A percentile compares a stretch with the other conserved stretches of the same genome.
phyloP scores from a whole-genome alignment of 805 yeast genomes.

The Kregervanrija fluxuum region DNA sequence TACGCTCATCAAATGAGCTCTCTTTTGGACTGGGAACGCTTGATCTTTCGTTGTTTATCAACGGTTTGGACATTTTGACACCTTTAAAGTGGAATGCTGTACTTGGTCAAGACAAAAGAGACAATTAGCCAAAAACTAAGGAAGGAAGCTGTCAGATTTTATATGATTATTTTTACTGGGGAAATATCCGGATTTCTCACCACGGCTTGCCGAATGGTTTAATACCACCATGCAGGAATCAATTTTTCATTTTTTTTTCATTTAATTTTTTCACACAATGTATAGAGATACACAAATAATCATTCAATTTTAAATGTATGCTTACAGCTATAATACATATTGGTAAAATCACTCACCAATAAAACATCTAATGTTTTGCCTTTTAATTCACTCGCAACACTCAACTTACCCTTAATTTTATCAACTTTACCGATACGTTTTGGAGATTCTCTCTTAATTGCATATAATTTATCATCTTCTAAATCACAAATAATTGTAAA shows the following conservation, averaged over 20 bases:
- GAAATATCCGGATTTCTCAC: too few relatives aligned
- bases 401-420: constrained; percentile 35
- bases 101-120: too few relatives aligned
- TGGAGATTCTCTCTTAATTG: constrained; percentile 75
- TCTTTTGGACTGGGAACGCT: too few relatives aligned
- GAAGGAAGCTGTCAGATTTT: too few relatives aligned
- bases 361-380: constrained; percentile 41
- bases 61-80: too few relatives aligned
- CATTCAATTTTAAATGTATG: constrained; percentile 1
- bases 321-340: constrained; percentile 28
- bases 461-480: constrained; percentile 44
- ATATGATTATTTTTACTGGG: too few relatives aligned
- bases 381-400: constrained; percentile 40
- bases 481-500: constrained; percentile 57
- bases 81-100: too few relatives aligned
- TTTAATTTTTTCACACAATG: too few relatives aligned
- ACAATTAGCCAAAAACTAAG: too few relatives aligned
- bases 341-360: constrained; percentile 62
- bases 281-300: not conserved
- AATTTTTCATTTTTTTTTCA: too few relatives aligned
- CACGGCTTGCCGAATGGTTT: not conserved
- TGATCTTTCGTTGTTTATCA: too few relatives aligned
- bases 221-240: not conserved
- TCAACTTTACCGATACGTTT: constrained; percentile 28
- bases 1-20: constrained; percentile 7